A percentile compares a stretch with the other conserved stretches of the same genome.
phyloP scores from a whole-genome alignment of 116 monocot genomes.

The Posidonia oceanica region DNA sequence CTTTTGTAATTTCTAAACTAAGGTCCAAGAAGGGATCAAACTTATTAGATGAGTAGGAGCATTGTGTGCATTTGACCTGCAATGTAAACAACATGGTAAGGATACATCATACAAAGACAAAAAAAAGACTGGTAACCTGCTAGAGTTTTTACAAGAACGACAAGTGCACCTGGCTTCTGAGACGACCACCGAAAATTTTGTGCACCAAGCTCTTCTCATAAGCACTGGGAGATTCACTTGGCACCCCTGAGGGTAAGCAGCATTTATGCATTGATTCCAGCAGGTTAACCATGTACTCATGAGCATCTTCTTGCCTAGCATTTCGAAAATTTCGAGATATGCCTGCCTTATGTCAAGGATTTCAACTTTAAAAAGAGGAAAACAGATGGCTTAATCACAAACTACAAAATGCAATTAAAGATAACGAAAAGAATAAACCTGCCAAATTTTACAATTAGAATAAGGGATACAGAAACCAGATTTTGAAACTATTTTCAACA shows the following conservation, averaged over 20 bases:
- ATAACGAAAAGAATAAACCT: background rate
- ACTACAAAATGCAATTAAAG: background rate
- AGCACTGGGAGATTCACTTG: conserved; percentile 76
- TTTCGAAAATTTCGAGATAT: conserved; percentile 87
- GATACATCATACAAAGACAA: background rate
- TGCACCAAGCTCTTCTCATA: conserved; percentile 97
- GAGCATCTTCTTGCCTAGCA: conserved; percentile 97
- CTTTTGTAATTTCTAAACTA: conserved; percentile 79
- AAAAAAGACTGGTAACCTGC: too few relatives aligned
- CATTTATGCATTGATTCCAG: conserved; percentile 98
- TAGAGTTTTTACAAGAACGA: background rate
- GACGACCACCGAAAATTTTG: conserved; percentile 95
- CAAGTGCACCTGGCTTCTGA: conserved; percentile 78
- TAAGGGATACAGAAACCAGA: too few relatives aligned
- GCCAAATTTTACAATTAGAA: too few relatives aligned
- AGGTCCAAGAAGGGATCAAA: conserved; percentile 95
- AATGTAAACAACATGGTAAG: background rate
- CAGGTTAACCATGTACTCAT: conserved; percentile 98
- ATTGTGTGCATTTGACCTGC: conserved; percentile 91
- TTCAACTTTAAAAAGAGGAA: background rate
- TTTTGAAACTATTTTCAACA: too few relatives aligned
- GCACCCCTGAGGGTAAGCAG: conserved; percentile 91
- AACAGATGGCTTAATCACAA: background rate
- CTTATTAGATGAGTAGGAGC: conserved; percentile 67
- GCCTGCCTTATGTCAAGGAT: conserved; percentile 41